Base-by-base conservation (phyloP, 139 green algal species). In the Chlorella ohadii region DNA sequence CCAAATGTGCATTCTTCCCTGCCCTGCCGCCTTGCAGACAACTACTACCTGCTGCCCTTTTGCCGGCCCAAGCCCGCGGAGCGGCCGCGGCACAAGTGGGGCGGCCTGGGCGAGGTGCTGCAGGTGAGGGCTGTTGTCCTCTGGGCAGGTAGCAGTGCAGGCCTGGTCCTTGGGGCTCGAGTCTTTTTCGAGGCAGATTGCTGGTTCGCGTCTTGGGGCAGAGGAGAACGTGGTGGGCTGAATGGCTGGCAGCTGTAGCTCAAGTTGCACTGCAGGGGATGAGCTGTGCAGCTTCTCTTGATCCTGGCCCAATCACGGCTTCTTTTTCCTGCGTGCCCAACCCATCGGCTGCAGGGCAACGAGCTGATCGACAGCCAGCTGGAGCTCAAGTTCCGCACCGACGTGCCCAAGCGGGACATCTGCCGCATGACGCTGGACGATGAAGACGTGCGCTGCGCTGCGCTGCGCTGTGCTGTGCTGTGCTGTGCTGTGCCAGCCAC, bases 21-120 rank as follows among this genome's bases (percentile, higher is more conserved):
- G 44, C 44, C 6, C 44, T 51, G 44, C 44, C 15, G 55, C 56
- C 23, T 23, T 22, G 36, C 84, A 86, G 85, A 99, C 94, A 99
- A 99, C 84, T 99, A 98, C 82, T 96, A 98, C 87, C 89, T 91
- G 78, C 90, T 99, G 61, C 97, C 97, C 0, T 99, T 97, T 89
- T 99, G 97, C 89, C 93, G 95, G 72, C 89, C 91, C 23, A 55
- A 70, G 25, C 74, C 81, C 1, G 81, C 84, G 1, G 84, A 88
- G 55, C 93, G 92, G 72, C 85, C 92, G 1, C 85, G 93, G 72
- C 97, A 97, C 84, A 95, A 93, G 74, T 99, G 95, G 96, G 97
- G 95, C 22, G 96, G 96, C 11, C 90, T 99, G 28, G 97, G 97
- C 2, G 97, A 99, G 83, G 97, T 98, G 56, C 86, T 99, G 80